phyloP scores from a whole-genome alignment of 1,139 yeast genomes.

The Sugiyamaella xylanicola region DNA sequence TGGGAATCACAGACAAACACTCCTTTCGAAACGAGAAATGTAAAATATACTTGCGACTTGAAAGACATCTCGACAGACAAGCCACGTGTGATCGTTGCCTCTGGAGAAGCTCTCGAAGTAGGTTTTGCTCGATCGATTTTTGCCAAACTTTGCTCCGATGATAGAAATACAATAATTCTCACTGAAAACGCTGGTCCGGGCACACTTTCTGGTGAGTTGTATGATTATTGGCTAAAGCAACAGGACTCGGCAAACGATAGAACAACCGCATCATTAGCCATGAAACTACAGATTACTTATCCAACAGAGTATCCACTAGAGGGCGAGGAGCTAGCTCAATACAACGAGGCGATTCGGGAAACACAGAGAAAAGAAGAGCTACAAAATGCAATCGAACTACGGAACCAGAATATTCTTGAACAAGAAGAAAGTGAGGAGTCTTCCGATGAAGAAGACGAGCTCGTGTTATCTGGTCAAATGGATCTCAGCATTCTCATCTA shows the following conservation, averaged over 20 bases:
- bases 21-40: slow-evolving; percentile 64
- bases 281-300: slow-evolving; percentile 32
- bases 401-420: slow-evolving; percentile 58
- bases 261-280: slow-evolving; percentile 28
- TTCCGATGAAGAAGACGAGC: slow-evolving; percentile 40
- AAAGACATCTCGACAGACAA: slow-evolving; percentile 61
- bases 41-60: slow-evolving; percentile 55
- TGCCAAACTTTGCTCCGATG: slow-evolving; percentile 60
- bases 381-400: slow-evolving; percentile 58
- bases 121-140: slow-evolving; percentile 69
- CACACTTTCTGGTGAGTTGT: slow-evolving; percentile 51
- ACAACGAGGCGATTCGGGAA: slow-evolving; percentile 36
- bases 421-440: slow-evolving; percentile 45
- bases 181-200: slow-evolving; percentile 60
- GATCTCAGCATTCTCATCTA: slow-evolving; percentile 40
- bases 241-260: slow-evolving; percentile 21
- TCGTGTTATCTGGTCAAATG: slow-evolving; percentile 32
- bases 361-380: slow-evolving; percentile 52
- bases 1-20: slow-evolving; percentile 76
- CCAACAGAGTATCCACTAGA: slow-evolving; percentile 37
- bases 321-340: slow-evolving; percentile 43
- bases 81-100: slow-evolving; percentile 80
- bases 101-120: slow-evolving; percentile 66
- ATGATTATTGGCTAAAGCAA: slow-evolving; percentile 56
- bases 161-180: slow-evolving; percentile 67